Base-by-base conservation (phyloP, 2,329 filamentous ascomycete genomes). In the Fusarium ramigenum region DNA sequence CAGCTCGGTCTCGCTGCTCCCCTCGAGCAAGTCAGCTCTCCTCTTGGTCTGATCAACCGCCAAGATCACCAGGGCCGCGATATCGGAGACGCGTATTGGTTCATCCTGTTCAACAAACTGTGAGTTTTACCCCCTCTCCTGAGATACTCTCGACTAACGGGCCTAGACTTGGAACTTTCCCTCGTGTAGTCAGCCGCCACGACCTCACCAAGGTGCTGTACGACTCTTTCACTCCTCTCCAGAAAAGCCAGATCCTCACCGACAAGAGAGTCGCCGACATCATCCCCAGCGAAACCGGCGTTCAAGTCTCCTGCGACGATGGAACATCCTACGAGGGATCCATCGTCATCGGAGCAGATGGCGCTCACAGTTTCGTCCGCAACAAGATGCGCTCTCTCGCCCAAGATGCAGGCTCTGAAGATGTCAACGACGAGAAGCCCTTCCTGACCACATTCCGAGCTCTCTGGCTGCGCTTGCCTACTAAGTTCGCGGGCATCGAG, bases 391-490 rank as follows among this genome's bases (percentile, higher is more conserved):
- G 82, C 30, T 62, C 70, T 7, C 69, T 82, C 2, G 79, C 80
- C 1, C 21, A 80, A 4, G 50, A 69, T 1, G 72, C 73, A 3
- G 63, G 70, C 1, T 58, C 73, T 0, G 50, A 47, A 0, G 36
- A 59, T 18, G 50, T 75, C 8, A 78, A 82, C 57, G 72, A 76
- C 0, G 78, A 80, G 56, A 63, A 77, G 7, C 80, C 82, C 5
- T 83, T 77, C 53, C 60, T 80, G 23, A 76, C 79, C 2, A 78
- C 71, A 2, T 84, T 80, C 72, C 70, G 79, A 36, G 79, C 72
- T 15, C 69, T 84, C 43, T 84, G 82, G 81, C 40, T 80, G n/a
- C 78, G 79, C 9, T 75, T 82, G 40, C 80, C 80, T 0, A 74
- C 66, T 1, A 44, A 61, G 7, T 12, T 64, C 23, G 37, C 73